Base-by-base conservation (phyloP, 1,284 basidiomycete species). In the Acaromyces ingoldii region DNA sequence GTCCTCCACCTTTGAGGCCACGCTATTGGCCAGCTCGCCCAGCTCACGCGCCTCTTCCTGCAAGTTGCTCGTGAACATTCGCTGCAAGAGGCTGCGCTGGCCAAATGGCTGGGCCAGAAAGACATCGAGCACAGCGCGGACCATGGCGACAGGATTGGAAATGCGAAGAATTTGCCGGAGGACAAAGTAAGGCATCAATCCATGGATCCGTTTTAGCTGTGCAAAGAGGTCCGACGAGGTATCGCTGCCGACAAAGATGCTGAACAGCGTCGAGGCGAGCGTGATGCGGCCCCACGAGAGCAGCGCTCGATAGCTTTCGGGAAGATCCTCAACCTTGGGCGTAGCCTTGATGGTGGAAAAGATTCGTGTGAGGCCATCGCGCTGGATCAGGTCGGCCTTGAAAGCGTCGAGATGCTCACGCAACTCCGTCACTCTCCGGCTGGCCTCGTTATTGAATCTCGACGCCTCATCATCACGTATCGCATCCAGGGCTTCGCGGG, bases 81-180 rank as follows among this genome's bases (percentile, higher is more conserved):
- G 90, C 38, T 67, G 60, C 39, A 67, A 46, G 25, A 99, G 80
- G 74, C 89, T 92, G 59, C 84, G 84, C 4, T 91, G 89, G 6
- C 93, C 93, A 73, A 98, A 98, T 0, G 95, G 95, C 68, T 92
- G 86, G 1, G 93, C 95, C n/a, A 97, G 82, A 80, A 99, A 98
- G 33, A 99, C 82, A 70, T 99, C 95, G 51, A 98, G 80, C 2
- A 96, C 54, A 76, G 84, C 83, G 61, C 93, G 83, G 65, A 98
- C 91, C 93, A 98, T 98, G 13, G 85, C 83, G 62, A 98, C 86
- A 1, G 93, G 93, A 76, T 97, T 99, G 52, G 89, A 93, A 62
- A 99, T 88, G 75, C 84, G 87, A 58, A 99, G 79, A 17, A 91
- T 87, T 5, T 89, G 83, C 75, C 91, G 93, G 56, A 98, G 83